Evolutionary conservation across 2,329 filamentous ascomycete genomes (phyloP).

Genomic region (Paecilomyces variotii): DNA sequence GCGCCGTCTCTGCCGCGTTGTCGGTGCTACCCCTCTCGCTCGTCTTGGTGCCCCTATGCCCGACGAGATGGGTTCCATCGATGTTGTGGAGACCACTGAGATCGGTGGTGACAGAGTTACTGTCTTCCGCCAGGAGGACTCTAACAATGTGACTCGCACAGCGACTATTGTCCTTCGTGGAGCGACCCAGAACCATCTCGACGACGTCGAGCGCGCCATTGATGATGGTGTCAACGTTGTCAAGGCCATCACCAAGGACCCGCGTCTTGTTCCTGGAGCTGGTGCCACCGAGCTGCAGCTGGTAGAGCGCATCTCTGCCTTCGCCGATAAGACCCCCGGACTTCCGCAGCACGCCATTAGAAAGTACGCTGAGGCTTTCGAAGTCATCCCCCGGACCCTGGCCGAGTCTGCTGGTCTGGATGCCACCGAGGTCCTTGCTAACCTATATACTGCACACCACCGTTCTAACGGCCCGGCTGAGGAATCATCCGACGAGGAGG

Average conservation of each 20-base stretch:
- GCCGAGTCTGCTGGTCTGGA: conserved; percentile 94
- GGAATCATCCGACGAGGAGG: conserved; percentile 17
- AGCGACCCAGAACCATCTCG: conserved; percentile 94
- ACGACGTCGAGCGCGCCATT: conserved; percentile 92
- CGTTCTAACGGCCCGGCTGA: conserved; percentile 19
- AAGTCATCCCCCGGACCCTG: conserved; percentile 87
- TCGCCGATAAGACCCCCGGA: conserved; percentile 87
- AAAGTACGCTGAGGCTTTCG: conserved; percentile 95
- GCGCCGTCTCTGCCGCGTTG: conserved; percentile 86
- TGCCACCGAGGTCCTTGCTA: conserved; percentile 90
- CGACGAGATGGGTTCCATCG: conserved; percentile 95
- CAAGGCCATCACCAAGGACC: conserved; percentile 93
- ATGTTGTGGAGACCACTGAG: conserved; percentile 93
- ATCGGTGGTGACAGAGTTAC: conserved; percentile 97
- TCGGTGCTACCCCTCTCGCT: conserved; percentile 92
- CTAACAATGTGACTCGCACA: conserved; percentile 76
- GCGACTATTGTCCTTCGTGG: conserved; percentile 90
- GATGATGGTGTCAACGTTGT: conserved; percentile 98
- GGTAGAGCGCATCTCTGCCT: conserved; percentile 80
- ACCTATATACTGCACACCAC: conserved; percentile 88
- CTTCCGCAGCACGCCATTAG: conserved; percentile 93
- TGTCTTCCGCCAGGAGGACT: conserved; percentile 85
- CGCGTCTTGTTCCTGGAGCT: conserved; percentile 83
- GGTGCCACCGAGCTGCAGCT: conserved; percentile 93
- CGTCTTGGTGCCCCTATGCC: conserved; percentile 96